Evolutionary conservation across 1,284 basidiomycete species (phyloP).

Genomic region (Trichosporon sp.): DNA sequence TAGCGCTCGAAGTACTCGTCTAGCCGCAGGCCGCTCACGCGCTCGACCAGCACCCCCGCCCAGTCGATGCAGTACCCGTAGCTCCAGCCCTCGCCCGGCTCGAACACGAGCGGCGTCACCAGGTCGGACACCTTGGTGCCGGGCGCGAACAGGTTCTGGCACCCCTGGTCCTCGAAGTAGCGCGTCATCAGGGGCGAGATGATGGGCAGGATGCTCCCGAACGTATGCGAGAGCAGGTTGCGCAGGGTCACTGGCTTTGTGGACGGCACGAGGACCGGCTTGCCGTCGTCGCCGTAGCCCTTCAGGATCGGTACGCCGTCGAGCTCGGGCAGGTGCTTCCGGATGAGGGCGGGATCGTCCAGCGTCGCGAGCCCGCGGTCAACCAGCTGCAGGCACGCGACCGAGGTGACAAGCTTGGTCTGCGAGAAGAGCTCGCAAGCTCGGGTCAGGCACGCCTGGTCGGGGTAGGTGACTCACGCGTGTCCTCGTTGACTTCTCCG

Average conservation of each 20-base stretch:
- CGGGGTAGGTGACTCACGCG: constrained; percentile 30
- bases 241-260: constrained; percentile 33
- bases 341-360: constrained; percentile 26
- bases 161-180: not conserved
- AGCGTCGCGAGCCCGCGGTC: constrained; percentile 31
- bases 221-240: constrained; percentile 36
- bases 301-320: constrained; percentile 26
- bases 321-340: constrained; percentile 31
- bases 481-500: constrained; percentile 31
- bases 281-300: constrained; percentile 24
- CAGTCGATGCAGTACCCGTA: constrained; percentile 13
- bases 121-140: constrained; percentile 1
- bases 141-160: not conserved
- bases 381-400: constrained; percentile 32
- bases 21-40: constrained; percentile 2
- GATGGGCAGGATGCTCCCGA: constrained; percentile 12
- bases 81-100: constrained; percentile 16
- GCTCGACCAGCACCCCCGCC: constrained; percentile 16
- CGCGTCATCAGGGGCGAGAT: not conserved
- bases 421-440: constrained; percentile 38
- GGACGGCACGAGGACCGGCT: constrained; percentile 21
- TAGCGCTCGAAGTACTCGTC: constrained; percentile 21
- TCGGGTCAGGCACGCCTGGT: not conserved
- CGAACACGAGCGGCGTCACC: constrained; percentile 19
- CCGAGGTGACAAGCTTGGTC: constrained; percentile 36